Evolutionary conservation across 441 rosid genomes (phyloP), one percentile per base, ranked within the genome.

Genomic region (Croton setiger): DNA sequence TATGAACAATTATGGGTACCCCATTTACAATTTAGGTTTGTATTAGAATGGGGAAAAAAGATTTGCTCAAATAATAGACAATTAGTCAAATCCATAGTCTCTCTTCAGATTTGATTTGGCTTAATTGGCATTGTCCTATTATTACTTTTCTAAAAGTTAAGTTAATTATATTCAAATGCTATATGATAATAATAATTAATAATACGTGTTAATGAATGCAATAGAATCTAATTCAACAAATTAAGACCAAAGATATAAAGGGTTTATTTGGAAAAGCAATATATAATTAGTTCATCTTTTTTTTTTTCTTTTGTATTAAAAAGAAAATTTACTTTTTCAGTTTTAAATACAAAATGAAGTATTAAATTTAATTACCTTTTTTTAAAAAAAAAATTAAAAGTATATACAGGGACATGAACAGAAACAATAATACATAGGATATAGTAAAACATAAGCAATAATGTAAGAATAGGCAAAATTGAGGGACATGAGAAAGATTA

Each of bases 401-500:
- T 27, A 2, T 27, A 27, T 27, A 27, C 2, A 45, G 43, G 7
- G 43, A 45, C 12, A 45, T 45, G 35, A 8, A 31, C 14, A 36
- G 0, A 7, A 15, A 21, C 51, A 10, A 13, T 39, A 39, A 18
- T 36, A 7, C 2, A 14, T 35, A 33, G 47, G 8, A 54, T 1
- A 17, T 1, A 17, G 7, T 4, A 41, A 53, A 45, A 14, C 31
- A 27, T 27, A 27, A 27, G 31, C 31, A 53, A 37, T 15, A 48
- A n/a, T 3, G 7, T 15, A 27, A 41, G 21, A 52, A 17, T 36
- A 60, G 14, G 31, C 0, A 12, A 31, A 67, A 15, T 0, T 17
- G 12, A 56, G 53, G 81, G 80, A 80, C 70, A 76, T n/a, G 70
- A 59, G 71, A 43, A 78, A 79, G 76, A 83, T 72, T 75, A 70